Base-by-base conservation (phyloP, 202 grass and related monocot genomes). In the Cymbopogon flexuosus region DNA sequence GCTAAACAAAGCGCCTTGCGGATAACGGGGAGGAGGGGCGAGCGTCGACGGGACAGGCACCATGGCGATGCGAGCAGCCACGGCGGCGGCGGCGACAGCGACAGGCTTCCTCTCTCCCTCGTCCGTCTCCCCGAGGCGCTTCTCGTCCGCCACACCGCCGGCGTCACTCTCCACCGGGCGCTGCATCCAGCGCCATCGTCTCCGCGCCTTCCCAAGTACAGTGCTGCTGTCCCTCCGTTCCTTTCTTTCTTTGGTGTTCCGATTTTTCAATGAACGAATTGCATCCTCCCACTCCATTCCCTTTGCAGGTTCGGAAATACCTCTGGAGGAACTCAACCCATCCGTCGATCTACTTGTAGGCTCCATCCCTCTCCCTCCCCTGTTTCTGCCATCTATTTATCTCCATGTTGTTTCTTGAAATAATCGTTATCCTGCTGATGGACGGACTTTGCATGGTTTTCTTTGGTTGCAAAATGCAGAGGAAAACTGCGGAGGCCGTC, bases 401-500 rank as follows among this genome's bases (percentile, higher is more conserved):
- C 21, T 42, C 21, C 27, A 6, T 70, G 41, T 30, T 5, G 15
- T 13, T 70, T 6, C 45, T 72, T 34, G 15, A 6, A 56, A 52
- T 31, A 45, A 41, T 52, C 19, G 18, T 31, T 35, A 5, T 5
- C 23, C 23, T 61, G 23, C 58, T 61, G 12, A 70, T 63, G 16
- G n/a, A 21, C 51, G 51, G 51, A 21, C 18, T 56, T 22, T 12
- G 4, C 59, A 34, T 47, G 58, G 2, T 73, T 79, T 41, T 68
- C 31, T 35, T 35, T 36, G 62, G 62, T 54, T 56, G 54, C 57
- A 57, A 47, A 10, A 66, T 90, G 16, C 84, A 93, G 96, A 95
- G 81, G 30, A 95, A 93, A 75, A 93, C 96, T 57, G 70, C 73
- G 11, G 92, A 98, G 62, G 76, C 91, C 33, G 75, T 81, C 3